Evolutionary conservation across 2,329 filamentous ascomycete species (phyloP).

Genomic region (Daldinia sp.): DNA sequence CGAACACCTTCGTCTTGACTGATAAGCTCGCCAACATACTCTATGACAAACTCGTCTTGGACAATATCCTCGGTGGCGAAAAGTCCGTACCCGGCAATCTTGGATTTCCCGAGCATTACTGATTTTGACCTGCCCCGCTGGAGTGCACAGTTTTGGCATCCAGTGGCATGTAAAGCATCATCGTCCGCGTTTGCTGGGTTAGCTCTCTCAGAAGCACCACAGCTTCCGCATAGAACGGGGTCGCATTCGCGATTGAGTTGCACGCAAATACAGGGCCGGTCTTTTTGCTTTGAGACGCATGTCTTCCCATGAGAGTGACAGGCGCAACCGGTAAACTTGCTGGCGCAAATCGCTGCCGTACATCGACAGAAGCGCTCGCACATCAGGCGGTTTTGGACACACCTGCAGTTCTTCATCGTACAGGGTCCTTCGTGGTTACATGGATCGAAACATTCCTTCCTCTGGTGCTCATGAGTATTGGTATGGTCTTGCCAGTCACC

Average conservation of each 20-base stretch:
- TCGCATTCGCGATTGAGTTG: constrained; percentile 84
- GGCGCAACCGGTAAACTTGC: constrained; percentile 74
- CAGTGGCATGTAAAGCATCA: constrained; percentile 65
- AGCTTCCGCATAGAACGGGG: constrained; percentile 77
- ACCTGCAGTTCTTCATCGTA: constrained; percentile 68
- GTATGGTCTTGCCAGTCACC: constrained; percentile 69
- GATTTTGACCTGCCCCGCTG: constrained; percentile 76
- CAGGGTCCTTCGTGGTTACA: constrained; percentile 79
- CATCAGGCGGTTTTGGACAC: constrained; percentile 69
- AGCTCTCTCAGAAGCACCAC: constrained; percentile 76
- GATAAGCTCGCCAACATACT: constrained; percentile 84
- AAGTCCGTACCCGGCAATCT: constrained; percentile 80
- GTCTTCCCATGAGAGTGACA: constrained; percentile 72
- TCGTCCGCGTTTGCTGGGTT: constrained; percentile 76
- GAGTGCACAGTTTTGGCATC: constrained; percentile 79
- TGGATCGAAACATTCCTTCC: constrained; percentile 70
- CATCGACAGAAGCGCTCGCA: constrained; percentile 81
- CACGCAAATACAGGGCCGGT: constrained; percentile 76
- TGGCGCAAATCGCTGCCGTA: constrained; percentile 67
- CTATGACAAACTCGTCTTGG: constrained; percentile 79
- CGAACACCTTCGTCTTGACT: constrained; percentile 76
- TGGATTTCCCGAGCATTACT: constrained; percentile 76
- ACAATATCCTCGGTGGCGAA: constrained; percentile 77
- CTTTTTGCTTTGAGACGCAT: constrained; percentile 68
- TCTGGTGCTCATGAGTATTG: constrained; percentile 66